Conservation (phyloP, 306 rosid species). For the Hippophae gyantsensis region DNA sequence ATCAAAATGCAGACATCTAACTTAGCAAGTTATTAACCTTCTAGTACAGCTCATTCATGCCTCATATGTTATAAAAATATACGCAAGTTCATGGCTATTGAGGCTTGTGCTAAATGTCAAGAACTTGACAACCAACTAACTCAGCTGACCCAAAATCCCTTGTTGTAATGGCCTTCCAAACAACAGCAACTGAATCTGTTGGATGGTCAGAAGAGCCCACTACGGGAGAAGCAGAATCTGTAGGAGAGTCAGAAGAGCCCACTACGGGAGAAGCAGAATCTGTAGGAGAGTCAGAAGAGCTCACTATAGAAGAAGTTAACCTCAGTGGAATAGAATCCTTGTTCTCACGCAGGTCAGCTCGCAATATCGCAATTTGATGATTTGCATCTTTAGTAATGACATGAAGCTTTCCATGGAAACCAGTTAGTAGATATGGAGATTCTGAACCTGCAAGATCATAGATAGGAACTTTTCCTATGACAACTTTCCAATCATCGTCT, state of each 20-base stretch:
- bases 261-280: not conserved
- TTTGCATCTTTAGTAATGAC: slow-evolving; percentile 74
- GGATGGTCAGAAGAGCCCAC: slow-evolving; percentile 28
- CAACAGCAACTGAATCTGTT: slow-evolving; percentile 49
- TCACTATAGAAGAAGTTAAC: slow-evolving; percentile 24
- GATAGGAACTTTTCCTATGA: slow-evolving; percentile 73
- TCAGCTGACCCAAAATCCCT: slow-evolving; percentile 61
- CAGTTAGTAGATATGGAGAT: slow-evolving; percentile 83
- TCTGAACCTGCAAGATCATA: slow-evolving; percentile 75
- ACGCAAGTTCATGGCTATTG: not conserved
- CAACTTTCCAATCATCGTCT: slow-evolving; percentile 83
- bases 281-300: not conserved
- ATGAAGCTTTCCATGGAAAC: slow-evolving; percentile 82
- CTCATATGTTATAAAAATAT: no score
- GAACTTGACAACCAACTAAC: slow-evolving; percentile 84
- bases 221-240: not conserved
- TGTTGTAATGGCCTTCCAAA: slow-evolving; percentile 55
- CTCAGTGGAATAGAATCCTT: slow-evolving; percentile 25
- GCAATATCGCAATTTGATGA: slow-evolving; percentile 51
- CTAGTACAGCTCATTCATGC: no score
- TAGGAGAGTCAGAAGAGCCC: no score
- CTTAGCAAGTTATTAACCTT: no score
- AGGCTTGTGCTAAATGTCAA: slow-evolving; percentile 44
- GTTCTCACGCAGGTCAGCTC: slow-evolving; percentile 38
- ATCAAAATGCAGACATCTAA: no score